These are phyloP conservation scores for Raphanus sativus DNA, from an alignment of 345 rosid genomes.

Conservation along the genomic window DNA sequence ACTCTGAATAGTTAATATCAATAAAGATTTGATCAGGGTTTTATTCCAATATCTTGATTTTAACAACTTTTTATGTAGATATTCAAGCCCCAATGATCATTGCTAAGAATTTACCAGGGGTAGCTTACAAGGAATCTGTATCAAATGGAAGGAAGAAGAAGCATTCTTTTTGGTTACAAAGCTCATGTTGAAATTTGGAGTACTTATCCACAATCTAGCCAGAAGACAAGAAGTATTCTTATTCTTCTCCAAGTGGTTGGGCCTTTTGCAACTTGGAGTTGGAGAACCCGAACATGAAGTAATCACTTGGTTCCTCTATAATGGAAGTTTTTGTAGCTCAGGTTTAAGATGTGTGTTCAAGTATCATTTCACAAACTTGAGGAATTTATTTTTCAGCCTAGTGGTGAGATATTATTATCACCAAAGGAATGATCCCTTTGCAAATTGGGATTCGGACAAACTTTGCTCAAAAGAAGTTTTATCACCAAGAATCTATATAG, in stretches of 20 bases:
- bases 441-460: constrained; percentile 28
- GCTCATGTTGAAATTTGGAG: constrained; percentile 35
- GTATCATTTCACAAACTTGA: not conserved
- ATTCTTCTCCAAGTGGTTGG: constrained; percentile 50
- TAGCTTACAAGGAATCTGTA: constrained; percentile 41
- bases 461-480: constrained; percentile 30
- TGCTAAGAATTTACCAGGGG: constrained; percentile 47
- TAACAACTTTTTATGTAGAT: constrained; percentile 35
- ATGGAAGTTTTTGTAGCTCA: constrained; percentile 30
- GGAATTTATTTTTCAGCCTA: not conserved
- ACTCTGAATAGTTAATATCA: constrained; percentile 10
- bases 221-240: constrained; percentile 37
- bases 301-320: constrained; percentile 7
- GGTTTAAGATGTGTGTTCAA: constrained; percentile 6
- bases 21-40: constrained; percentile 25
- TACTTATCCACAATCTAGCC: constrained; percentile 45
- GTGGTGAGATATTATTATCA: constrained; percentile 34
- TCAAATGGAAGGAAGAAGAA: constrained; percentile 26
- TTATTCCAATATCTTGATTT: constrained; percentile 35
- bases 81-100: constrained; percentile 48
- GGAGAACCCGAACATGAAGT: constrained; percentile 36
- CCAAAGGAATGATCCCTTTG: constrained; percentile 29
- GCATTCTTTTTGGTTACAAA: constrained; percentile 9
- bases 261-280: constrained; percentile 48
- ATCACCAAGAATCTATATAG: constrained; percentile 23